phyloP scores from a whole-genome alignment of 371 early-diverging fungal genomes.

The Parasitella parasitica region DNA sequence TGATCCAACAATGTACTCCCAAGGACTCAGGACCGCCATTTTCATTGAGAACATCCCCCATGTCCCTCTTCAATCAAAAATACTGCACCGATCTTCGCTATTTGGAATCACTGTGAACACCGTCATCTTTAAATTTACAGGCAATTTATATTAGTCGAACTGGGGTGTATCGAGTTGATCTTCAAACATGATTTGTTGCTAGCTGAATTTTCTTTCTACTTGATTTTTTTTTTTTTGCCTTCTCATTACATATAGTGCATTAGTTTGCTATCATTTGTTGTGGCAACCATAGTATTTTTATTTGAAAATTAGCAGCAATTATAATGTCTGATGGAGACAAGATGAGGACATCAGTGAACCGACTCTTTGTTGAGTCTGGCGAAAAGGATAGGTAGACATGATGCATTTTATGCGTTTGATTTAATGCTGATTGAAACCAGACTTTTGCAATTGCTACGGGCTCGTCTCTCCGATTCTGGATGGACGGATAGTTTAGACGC shows the following conservation, averaged over 20 bases:
- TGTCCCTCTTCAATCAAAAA: conserved; percentile 26
- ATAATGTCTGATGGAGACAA: conserved; percentile 26
- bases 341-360: conserved; percentile 12
- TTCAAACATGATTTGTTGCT: too few relatives aligned
- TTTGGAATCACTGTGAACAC: too few relatives aligned
- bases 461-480: conserved; percentile 27
- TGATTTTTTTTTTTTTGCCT: too few relatives aligned
- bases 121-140: too few relatives aligned
- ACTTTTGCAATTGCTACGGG: conserved; percentile 19
- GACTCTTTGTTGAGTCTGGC: conserved; percentile 33
- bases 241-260: too few relatives aligned
- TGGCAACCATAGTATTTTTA: too few relatives aligned
- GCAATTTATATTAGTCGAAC: too few relatives aligned
- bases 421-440: not conserved
- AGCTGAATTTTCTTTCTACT: too few relatives aligned
- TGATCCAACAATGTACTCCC: conserved; percentile 23
- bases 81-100: conserved; percentile 19
- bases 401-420: not conserved
- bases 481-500: conserved; percentile 36
- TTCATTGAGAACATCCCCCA: conserved; percentile 12
- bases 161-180: too few relatives aligned
- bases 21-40: conserved; percentile 14
- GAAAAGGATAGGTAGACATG: conserved; percentile 27
- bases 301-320: too few relatives aligned
- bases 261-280: too few relatives aligned